A percentile compares a stretch with the other conserved stretches of the same genome.
Conservation (phyloP, 768 basidiomycete genomes). For the Leccinum incarnatum region DNA sequence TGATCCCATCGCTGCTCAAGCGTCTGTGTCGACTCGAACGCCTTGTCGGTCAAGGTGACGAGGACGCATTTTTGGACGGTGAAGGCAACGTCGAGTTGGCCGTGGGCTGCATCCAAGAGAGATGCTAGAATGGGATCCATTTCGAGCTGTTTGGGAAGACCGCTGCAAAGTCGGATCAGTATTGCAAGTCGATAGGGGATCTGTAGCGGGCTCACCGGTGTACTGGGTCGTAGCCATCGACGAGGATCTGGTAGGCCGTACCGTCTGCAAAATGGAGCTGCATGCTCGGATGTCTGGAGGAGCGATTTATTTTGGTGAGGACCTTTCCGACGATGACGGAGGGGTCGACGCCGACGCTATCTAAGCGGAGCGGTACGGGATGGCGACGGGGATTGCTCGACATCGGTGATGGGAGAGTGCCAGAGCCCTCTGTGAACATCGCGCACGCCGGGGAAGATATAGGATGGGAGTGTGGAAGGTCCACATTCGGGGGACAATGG, state of each 20-base stretch:
- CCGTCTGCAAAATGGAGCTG: conserved; percentile 48
- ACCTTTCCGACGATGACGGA: conserved; percentile 43
- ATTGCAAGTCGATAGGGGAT: background rate
- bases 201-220: conserved; percentile 33
- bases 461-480: background rate
- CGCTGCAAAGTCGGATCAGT: conserved; percentile 22
- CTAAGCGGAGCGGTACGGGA: conserved; percentile 36
- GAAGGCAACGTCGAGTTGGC: conserved; percentile 33
- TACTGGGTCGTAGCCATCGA: conserved; percentile 60
- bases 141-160: conserved; percentile 60
- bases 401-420: conserved; percentile 23
- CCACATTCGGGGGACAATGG: conserved; percentile 6
- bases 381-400: conserved; percentile 29
- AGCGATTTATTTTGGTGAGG: conserved; percentile 39
- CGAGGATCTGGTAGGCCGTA: conserved; percentile 47
- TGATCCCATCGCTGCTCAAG: conserved; percentile 34
- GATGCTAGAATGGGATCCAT: conserved; percentile 43
- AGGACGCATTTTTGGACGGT: conserved; percentile 52
- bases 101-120: conserved; percentile 40
- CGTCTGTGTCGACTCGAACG: conserved; percentile 42
- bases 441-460: conserved; percentile 7
- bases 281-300: conserved; percentile 43
- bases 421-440: conserved; percentile 12
- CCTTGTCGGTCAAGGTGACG: conserved; percentile 56
- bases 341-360: conserved; percentile 39